Evolutionary conservation across 208 protist species (phyloP).

Genomic region (Balamuthia mandrillaris): DNA sequence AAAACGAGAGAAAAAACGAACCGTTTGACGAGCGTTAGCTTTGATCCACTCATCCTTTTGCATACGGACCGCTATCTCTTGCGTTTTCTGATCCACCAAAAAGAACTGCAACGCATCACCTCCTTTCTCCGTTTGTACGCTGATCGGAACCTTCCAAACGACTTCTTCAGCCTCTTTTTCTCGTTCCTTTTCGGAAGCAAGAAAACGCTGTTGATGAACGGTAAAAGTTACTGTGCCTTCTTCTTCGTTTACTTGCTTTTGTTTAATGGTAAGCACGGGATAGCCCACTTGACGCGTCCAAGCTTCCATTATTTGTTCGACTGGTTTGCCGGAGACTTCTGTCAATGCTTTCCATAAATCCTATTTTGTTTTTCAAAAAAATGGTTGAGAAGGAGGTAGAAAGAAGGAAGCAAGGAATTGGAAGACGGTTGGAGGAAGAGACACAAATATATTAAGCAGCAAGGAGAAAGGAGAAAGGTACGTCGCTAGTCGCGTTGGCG

Average conservation of each 20-base stretch:
- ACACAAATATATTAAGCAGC: too few species aligned
- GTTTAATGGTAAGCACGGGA: conserved; percentile 73
- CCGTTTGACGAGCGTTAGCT: background rate
- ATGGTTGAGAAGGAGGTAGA: too few species aligned
- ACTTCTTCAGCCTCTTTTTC: background rate
- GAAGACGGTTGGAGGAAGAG: too few species aligned
- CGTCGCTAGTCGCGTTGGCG: conserved; percentile 83
- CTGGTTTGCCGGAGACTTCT: conserved; percentile 72
- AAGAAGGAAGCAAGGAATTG: too few species aligned
- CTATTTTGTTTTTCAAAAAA: too few species aligned
- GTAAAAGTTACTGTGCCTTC: too few species aligned
- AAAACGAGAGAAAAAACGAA: background rate
- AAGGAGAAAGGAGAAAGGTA: conserved; percentile 84
- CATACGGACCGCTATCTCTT: background rate
- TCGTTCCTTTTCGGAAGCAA: too few species aligned
- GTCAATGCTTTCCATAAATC: conserved; percentile 88
- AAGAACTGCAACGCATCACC: background rate
- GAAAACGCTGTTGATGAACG: too few species aligned
- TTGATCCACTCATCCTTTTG: background rate
- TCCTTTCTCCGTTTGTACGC: background rate
- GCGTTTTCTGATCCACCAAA: background rate
- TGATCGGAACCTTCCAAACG: background rate
- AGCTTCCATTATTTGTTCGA: conserved; percentile 79
- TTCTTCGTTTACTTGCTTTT: background rate
- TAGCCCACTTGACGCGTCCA: conserved; percentile 89